These are phyloP conservation scores for Malania oleifera DNA, from an alignment of 164 flowering plant species.

Conservation along the genomic window DNA sequence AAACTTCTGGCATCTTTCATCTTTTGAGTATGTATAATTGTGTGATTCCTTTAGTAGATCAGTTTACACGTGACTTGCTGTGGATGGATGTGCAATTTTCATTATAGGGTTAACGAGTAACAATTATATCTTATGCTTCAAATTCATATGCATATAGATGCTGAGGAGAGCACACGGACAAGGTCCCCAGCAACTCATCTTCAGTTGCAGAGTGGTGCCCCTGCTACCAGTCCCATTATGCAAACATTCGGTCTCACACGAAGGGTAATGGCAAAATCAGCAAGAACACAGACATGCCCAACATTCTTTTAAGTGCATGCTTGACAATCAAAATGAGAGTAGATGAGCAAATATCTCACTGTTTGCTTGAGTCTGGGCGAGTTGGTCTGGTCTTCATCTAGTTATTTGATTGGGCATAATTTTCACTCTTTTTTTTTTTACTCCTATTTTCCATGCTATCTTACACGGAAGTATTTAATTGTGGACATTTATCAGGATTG, in stretches of 20 bases:
- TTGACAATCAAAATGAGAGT: conserved; percentile 3
- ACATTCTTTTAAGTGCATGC: conserved; percentile 11
- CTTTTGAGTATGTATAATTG: conserved; percentile 42
- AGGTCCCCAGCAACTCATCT: conserved; percentile 28
- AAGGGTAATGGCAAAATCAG: conserved; percentile 45
- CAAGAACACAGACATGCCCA: conserved; percentile 5
- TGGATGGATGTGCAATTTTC: neutral
- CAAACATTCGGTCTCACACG: conserved; percentile 37
- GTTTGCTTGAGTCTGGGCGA: neutral
- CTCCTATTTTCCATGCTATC: too few relatives aligned
- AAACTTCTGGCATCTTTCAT: conserved; percentile 40
- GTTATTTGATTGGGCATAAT: too few relatives aligned
- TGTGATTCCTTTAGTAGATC: neutral
- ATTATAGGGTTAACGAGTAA: neutral
- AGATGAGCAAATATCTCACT: neutral
- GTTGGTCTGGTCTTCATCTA: too few relatives aligned
- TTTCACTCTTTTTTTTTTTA: too few relatives aligned
- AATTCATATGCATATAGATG: conserved; percentile 30
- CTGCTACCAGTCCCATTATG: conserved; percentile 35
- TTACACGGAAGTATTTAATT: too few relatives aligned
- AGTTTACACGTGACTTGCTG: conserved; percentile 1
- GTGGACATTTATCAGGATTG: too few relatives aligned
- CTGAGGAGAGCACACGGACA: conserved; percentile 29
- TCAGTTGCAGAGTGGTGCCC: conserved; percentile 30
- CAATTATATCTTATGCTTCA: conserved; percentile 2